Evolutionary conservation across 106 monocot species (phyloP).

Genomic region (Acorus gramineus): DNA sequence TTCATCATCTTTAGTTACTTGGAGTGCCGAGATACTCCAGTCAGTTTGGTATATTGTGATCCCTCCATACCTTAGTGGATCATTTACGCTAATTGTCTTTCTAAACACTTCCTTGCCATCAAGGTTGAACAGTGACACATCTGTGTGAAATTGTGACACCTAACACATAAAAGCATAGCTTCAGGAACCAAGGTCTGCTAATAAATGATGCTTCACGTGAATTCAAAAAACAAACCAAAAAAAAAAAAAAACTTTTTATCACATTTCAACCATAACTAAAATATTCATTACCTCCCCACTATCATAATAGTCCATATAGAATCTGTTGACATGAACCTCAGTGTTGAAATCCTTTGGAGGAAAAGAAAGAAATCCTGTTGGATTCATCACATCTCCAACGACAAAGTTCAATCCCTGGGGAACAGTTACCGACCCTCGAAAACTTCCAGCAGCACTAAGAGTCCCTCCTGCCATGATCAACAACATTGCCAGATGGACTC

Average conservation of each 20-base stretch:
- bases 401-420: conserved; percentile 94
- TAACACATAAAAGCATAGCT: background rate
- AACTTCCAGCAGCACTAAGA: conserved; percentile 78
- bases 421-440: conserved; percentile 75
- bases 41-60: conserved; percentile 94
- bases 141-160: conserved; percentile 89
- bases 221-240: background rate
- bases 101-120: conserved; percentile 84
- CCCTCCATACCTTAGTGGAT: conserved; percentile 83
- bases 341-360: conserved; percentile 56
- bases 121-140: conserved; percentile 60
- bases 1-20: conserved; percentile 82
- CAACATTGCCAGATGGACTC: conserved; percentile 88
- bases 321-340: conserved; percentile 93
- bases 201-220: too few species aligned
- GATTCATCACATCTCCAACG: conserved; percentile 82
- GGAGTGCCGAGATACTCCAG: conserved; percentile 93
- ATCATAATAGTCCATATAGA: conserved; percentile 94
- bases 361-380: conserved; percentile 68
- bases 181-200: too few species aligned
- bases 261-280: background rate
- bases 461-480: conserved; percentile 90
- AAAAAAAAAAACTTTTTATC: background rate
- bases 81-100: conserved; percentile 96
- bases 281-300: conserved; percentile 69